Percentiles rank a stretch among this genome's conserved stretches.
phyloP scores from a whole-genome alignment of 1,284 basidiomycete species.

The Phlebopus sp. region DNA sequence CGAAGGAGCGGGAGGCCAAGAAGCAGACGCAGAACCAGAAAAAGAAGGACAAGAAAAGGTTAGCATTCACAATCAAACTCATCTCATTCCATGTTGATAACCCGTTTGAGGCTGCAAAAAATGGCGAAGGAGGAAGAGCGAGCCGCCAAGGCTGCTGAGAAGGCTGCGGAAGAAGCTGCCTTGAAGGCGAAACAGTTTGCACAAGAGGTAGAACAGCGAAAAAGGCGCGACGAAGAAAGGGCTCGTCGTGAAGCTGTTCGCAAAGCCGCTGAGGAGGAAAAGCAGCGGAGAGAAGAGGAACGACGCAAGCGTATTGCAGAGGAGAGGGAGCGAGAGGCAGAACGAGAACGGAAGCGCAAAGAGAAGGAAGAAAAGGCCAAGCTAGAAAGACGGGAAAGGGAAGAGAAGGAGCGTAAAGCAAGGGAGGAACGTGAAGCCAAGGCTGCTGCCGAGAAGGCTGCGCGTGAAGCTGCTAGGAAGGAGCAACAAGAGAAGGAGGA shows the following conservation, averaged over 20 bases:
- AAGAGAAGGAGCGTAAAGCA: constrained; percentile 57
- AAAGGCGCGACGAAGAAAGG: constrained; percentile 72
- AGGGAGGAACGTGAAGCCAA: constrained; percentile 58
- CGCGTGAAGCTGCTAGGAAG: constrained; percentile 40
- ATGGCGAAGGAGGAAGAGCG: constrained; percentile 89
- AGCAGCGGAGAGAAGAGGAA: constrained; percentile 74
- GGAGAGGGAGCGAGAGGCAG: constrained; percentile 61
- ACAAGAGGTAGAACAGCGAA: constrained; percentile 60
- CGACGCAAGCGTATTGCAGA: constrained; percentile 69
- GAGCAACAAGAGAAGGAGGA: constrained; percentile 66
- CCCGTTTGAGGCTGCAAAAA: constrained; percentile 73
- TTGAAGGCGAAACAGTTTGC: constrained; percentile 64
- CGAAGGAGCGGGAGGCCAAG: constrained; percentile 86
- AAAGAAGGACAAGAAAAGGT: constrained; percentile 98
- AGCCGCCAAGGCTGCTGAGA: constrained; percentile 75
- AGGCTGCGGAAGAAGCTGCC: constrained; percentile 77
- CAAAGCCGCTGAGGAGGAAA: constrained; percentile 79
- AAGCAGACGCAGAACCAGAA: constrained; percentile 96
- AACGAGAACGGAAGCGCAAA: constrained; percentile 60
- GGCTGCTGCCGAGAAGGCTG: constrained; percentile 51
- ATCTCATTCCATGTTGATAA: constrained; percentile 5
- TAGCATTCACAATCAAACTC: constrained; percentile 20
- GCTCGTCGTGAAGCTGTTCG: constrained; percentile 71
- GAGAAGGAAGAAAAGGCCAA: constrained; percentile 66
- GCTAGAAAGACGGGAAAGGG: constrained; percentile 63